Conservation (phyloP, 805 yeast species). For the Myxozyma lipomycoides region DNA sequence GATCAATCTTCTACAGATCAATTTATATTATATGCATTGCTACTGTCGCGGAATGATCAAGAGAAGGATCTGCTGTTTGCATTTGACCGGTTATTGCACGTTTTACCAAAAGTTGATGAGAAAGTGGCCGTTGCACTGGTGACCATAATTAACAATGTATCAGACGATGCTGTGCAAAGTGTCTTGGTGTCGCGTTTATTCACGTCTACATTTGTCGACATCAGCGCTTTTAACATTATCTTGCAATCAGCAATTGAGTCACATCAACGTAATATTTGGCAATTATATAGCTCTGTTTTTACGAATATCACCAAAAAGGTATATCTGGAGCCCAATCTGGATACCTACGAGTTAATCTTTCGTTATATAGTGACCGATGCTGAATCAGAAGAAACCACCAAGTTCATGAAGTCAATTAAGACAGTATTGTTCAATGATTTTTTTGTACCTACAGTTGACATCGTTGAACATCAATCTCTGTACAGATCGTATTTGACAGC, state of each 20-base stretch:
- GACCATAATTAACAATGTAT: conserved; percentile 18
- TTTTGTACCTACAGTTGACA: conserved; percentile 12
- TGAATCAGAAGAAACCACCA: conserved; percentile 8
- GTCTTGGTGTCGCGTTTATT: conserved; percentile 14
- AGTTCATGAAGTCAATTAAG: conserved; percentile 12
- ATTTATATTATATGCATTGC: conserved; percentile 17
- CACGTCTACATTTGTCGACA: conserved; percentile 4
- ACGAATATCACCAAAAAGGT: neutral
- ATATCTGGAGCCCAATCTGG: conserved; percentile 14
- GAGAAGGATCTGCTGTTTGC: conserved; percentile 23
- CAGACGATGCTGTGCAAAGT: conserved; percentile 15
- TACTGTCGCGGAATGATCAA: conserved; percentile 21
- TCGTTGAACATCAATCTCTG: conserved; percentile 12
- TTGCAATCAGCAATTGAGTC: conserved; percentile 25
- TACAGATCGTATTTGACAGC: conserved; percentile 24
- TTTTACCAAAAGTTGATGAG: conserved; percentile 11
- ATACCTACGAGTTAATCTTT: conserved; percentile 25
- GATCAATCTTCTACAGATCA: conserved; percentile 9
- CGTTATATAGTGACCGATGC: conserved; percentile 19
- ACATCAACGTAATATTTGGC: conserved; percentile 17
- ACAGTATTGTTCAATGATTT: conserved; percentile 8
- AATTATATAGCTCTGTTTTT: conserved; percentile 5
- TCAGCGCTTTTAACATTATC: conserved; percentile 22
- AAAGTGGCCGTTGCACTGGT: conserved; percentile 18
- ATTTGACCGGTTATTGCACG: conserved; percentile 13